Evolutionary conservation across 345 rosid species (phyloP), one percentile per base, ranked within the genome.

Genomic region (Durio zibethinus): DNA sequence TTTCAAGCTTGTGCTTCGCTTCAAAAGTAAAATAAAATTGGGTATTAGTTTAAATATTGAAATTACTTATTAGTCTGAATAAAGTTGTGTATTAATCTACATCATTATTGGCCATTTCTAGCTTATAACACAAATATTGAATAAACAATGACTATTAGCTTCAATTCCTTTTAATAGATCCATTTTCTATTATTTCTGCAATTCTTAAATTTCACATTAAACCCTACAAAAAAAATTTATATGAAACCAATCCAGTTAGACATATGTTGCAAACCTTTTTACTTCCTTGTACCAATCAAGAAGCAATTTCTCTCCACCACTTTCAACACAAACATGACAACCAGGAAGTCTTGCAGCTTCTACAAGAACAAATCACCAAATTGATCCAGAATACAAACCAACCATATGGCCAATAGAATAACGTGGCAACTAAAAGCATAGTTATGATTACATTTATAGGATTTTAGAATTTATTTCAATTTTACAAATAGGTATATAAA

Each of bases 261-360:
- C 12, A 45, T 52, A 40, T 31, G 21, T n/a, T 65, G 59, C 47
- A 1, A 23, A 92, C 99, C 99, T 86, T 91, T 89, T 86, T n/a
- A n/a, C n/a, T 77, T 93, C 93, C 60, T 77, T 85, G 87, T 95
- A 95, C 99, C 98, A 95, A 72, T 87, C 90, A 57, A 92, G 97
- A 48, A 85, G 82, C 70, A 91, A 83, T 78, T 87, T 91, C 85
- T 93, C 99, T 57, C 98, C 98, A 31, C 98, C 97, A 83, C 92
- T 84, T 73, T 98, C 99, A 82, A 91, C 98, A 81, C 97, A 91
- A 25, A 86, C 91, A 84, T 85, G 93, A 85, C 93, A 95, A 21
- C 82, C 85, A 0, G 99, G 99, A 82, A 93, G 93, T 75, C 94
- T 86, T 59, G 94, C 88, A 82, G 91, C 82, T 75, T 86, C 89